Base-by-base conservation (phyloP, 2,329 filamentous ascomycete species). In the Trichophaea hybrida region DNA sequence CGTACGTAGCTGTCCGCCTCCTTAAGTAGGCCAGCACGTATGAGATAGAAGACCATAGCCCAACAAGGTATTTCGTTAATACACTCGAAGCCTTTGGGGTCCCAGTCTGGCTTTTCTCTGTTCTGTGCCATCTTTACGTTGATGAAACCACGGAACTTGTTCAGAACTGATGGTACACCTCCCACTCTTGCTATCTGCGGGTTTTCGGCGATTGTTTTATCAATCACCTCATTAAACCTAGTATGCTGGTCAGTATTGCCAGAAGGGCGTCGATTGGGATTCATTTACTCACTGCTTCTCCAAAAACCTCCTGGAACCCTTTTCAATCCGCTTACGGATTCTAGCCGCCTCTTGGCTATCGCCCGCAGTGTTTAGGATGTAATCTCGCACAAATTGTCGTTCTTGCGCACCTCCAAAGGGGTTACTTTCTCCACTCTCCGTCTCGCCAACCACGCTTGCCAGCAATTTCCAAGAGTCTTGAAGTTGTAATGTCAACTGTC, bases 61-160 rank as follows among this genome's bases (percentile, higher is more conserved):
- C 93, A 98, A 64, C 66, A 68, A 15, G 67, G 67, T 53, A 68
- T 63, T 44, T 68, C 66, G 13, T 66, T 64, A 55, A 68, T 63
- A 35, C 61, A 64, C 44, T 69, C 67, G 34, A 69, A 68, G 24
- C 65, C 64, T 40, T 66, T 67, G 37, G 64, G 60, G 32, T 64
- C 66, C 63, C 66, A 67, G 55, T 65, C 64, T 7, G 62, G 57
- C 15, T 49, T 54, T 34, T 64, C 64, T 40, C 64, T 65, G 48
- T 68, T 67, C 31, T 59, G 57, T 7, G 65, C 60, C 50, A 68
- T 59, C 38, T 66, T 67, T 52, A 69, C 66, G 49, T 68, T 69
- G 67, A 98, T 88, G 70, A 91, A 98, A 6, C 88, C 93, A 69
- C 88, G 88, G 69, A 96, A 85, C 74, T 94, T 94, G 76, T 87